Evolutionary conservation across 495 filamentous ascomycete genomes (phyloP).

Genomic region (Platismatia glauca): DNA sequence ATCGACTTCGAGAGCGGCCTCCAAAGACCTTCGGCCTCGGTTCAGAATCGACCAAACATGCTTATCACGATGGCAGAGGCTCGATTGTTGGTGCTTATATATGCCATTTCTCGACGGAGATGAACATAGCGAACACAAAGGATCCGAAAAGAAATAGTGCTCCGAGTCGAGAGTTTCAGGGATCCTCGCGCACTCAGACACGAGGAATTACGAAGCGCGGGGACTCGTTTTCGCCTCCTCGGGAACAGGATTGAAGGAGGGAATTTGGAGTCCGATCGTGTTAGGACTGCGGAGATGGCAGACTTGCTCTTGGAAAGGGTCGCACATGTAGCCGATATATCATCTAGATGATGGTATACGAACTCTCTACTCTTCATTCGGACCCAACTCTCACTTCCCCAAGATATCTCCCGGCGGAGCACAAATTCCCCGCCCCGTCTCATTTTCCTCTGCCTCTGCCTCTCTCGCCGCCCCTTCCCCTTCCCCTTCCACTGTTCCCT

Average conservation of each 20-base stretch:
- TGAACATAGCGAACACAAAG: background rate
- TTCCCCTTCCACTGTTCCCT: conserved; percentile 33
- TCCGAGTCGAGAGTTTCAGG: background rate
- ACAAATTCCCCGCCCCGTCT: conserved; percentile 23
- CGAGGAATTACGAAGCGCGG: background rate
- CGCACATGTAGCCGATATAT: background rate
- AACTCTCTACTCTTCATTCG: conserved; percentile 18
- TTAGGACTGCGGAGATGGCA: background rate
- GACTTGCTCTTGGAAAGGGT: background rate
- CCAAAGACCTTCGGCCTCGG: background rate
- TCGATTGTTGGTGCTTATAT: background rate
- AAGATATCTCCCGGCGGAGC: conserved; percentile 28
- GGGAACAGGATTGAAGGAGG: background rate
- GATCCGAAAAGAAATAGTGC: background rate
- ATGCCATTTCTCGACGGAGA: background rate
- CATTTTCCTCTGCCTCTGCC: conserved; percentile 34
- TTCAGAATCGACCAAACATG: background rate
- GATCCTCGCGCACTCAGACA: background rate
- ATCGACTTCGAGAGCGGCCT: background rate
- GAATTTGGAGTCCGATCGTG: background rate
- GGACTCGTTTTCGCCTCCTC: background rate
- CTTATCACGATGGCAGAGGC: background rate
- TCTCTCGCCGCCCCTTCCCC: conserved; percentile 32
- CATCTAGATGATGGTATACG: conserved; percentile 71
- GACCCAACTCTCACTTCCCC: background rate